Evolutionary conservation across 495 filamentous ascomycete genomes (phyloP).

Genomic region (Penicillium nucicola): DNA sequence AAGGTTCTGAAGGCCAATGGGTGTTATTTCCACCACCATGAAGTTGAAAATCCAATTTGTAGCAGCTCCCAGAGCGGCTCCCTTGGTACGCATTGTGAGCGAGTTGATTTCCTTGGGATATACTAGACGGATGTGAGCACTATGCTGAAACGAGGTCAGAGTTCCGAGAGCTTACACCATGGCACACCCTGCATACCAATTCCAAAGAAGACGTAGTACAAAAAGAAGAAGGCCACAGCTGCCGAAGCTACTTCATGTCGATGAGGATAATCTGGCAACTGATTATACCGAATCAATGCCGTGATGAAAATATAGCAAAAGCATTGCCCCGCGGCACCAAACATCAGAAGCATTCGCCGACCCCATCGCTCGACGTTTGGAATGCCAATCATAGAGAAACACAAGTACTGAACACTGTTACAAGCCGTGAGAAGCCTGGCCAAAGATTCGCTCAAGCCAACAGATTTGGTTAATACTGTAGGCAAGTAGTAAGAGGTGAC

Average conservation of each 20-base stretch:
- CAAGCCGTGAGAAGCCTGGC: slow-evolving; percentile 35
- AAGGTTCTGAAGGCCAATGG: slow-evolving; percentile 32
- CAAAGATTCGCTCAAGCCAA: slow-evolving; percentile 7
- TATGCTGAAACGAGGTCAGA: too few relatives aligned
- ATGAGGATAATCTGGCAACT: slow-evolving; percentile 23
- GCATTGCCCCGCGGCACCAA: slow-evolving; percentile 38
- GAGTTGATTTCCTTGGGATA: slow-evolving; percentile 61
- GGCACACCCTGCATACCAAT: slow-evolving; percentile 42
- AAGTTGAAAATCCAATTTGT: slow-evolving; percentile 61
- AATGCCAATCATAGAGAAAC: slow-evolving; percentile 39
- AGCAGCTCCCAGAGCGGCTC: slow-evolving; percentile 49
- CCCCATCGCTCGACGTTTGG: slow-evolving; percentile 43
- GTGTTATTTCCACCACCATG: slow-evolving; percentile 60
- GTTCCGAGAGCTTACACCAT: slow-evolving; percentile 10
- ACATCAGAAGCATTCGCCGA: slow-evolving; percentile 33
- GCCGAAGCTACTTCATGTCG: slow-evolving; percentile 28
- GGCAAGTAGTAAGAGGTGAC: slow-evolving; percentile 27
- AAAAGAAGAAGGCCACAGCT: slow-evolving; percentile 46
- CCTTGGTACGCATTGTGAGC: slow-evolving; percentile 55
- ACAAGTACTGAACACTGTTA: slow-evolving; percentile 31
- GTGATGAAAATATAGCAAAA: slow-evolving; percentile 51
- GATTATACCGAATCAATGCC: slow-evolving; percentile 37
- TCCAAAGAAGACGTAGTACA: slow-evolving; percentile 49
- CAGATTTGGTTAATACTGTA: slow-evolving; percentile 16
- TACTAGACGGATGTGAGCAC: too few relatives aligned